phyloP scores from a whole-genome alignment of 202 grass and related monocot species.

The Carex arenaria region DNA sequence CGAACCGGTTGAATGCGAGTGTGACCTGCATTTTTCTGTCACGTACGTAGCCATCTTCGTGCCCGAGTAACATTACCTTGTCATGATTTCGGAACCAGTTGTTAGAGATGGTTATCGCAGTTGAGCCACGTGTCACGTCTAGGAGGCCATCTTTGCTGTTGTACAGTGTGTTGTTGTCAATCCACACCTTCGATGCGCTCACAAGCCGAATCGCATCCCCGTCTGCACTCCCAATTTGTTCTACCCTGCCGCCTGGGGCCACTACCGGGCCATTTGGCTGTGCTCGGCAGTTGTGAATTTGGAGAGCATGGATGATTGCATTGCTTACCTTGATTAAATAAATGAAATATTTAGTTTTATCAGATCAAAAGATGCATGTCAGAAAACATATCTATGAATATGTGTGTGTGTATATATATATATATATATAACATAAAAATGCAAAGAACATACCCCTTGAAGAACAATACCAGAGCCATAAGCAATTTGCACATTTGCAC shows the following conservation, averaged over 20 bases:
- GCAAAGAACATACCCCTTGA: slow-evolving; percentile 27
- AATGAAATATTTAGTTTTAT: not conserved
- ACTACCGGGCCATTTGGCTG: slow-evolving; percentile 31
- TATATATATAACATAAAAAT: too few species aligned
- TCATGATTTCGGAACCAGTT: slow-evolving; percentile 89
- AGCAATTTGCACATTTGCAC: slow-evolving; percentile 63
- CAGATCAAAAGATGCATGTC: not conserved
- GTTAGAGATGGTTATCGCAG: slow-evolving; percentile 71
- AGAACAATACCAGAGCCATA: slow-evolving; percentile 64
- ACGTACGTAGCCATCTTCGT: slow-evolving; percentile 44
- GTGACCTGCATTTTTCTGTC: slow-evolving; percentile 71
- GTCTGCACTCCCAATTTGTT: slow-evolving; percentile 11
- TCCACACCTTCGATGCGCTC: slow-evolving; percentile 56
- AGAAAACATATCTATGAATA: not conserved
- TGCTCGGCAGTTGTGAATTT: slow-evolving; percentile 36
- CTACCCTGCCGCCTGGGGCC: slow-evolving; percentile 32
- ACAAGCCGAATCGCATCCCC: slow-evolving; percentile 74
- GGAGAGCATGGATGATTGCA: slow-evolving; percentile 72
- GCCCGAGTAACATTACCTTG: slow-evolving; percentile 94
- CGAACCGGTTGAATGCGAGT: slow-evolving; percentile 79
- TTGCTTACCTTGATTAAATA: slow-evolving; percentile 25
- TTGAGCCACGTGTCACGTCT: slow-evolving; percentile 69
- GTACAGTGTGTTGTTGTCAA: slow-evolving; percentile 80
- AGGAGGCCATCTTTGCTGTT: slow-evolving; percentile 61
- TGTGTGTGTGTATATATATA: too few species aligned